phyloP scores from a whole-genome alignment of 306 rosid genomes.

The Pterocarpus santalinus region DNA sequence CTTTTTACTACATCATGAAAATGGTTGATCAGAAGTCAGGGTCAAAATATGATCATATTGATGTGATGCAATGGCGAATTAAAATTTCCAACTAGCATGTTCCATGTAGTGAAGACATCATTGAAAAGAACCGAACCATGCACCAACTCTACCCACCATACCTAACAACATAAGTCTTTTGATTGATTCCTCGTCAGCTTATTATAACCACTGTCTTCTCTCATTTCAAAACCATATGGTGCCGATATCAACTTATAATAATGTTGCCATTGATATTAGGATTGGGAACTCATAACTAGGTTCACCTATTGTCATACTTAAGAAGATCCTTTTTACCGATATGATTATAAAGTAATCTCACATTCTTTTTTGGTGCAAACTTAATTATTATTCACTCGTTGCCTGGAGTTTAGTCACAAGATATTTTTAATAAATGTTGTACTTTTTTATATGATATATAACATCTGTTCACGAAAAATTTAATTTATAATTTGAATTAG shows the following conservation, averaged over 20 bases:
- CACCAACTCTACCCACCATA: constrained; percentile 18
- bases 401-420: too few species aligned
- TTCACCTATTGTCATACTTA: neutral
- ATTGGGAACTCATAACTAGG: neutral
- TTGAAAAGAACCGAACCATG: neutral
- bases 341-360: neutral
- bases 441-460: too few species aligned
- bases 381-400: neutral
- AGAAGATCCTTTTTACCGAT: neutral
- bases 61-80: neutral
- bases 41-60: neutral
- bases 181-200: neutral
- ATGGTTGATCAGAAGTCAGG: too few species aligned
- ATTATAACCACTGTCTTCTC: neutral
- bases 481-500: too few species aligned
- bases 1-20: too few species aligned
- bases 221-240: neutral
- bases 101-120: neutral
- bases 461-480: too few species aligned
- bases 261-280: neutral
- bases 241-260: neutral
- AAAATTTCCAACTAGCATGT: neutral
- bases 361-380: neutral
- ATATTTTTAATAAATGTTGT: too few species aligned
- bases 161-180: constrained; percentile 21